Evolutionary conservation across 306 rosid species (phyloP), one percentile per base, ranked within the genome.

Genomic region (Astragalus membranaceus): DNA sequence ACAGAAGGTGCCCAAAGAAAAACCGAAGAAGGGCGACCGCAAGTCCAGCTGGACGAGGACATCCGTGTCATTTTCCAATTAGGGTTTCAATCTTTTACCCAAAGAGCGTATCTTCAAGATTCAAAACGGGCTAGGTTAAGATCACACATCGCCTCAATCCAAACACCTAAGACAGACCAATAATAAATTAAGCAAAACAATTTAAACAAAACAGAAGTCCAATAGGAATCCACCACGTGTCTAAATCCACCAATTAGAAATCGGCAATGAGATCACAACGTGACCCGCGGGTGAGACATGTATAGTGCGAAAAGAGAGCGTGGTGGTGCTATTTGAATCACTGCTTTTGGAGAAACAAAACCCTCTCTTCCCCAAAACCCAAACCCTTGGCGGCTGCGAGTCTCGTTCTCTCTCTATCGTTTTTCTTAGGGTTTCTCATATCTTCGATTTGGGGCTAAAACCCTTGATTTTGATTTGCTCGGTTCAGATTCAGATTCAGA

Each of bases 331-430:
- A 93, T 93, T 93, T 93, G 98, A 93, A 93, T 93, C 98, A 85
- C 91, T 87, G 85, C 90, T 88, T 91, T 85, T 52, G 86, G 81
- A 73, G 68, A 83, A 75, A 53, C 86, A 85, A 92, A 92, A 81
- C 96, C 96, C 98, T 90, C 87, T 91, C 62, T 87, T 71, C 59
- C 80, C 76, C 79, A 89, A 78, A 91, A 85, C 97, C 90, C 96
- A 87, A 90, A 90, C 96, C 96, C 92, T 86, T 93, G 96, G 98
- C 98, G 98, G 98, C 96, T 90, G 95, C 80, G 85, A 82, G 89
- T 82, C 88, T 84, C 90, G 74, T 85, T 82, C 80, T 70, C 54
- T 70, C 20, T 49, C 16, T 10, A 62, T 62, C 11, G 33, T 26
- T 63, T 17, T 67, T 13, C 15, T 70, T 52, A 72, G 89, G 95